Evolutionary conservation across 2,329 filamentous ascomycete species (phyloP).

Genomic region (Biscogniauxia marginata): DNA sequence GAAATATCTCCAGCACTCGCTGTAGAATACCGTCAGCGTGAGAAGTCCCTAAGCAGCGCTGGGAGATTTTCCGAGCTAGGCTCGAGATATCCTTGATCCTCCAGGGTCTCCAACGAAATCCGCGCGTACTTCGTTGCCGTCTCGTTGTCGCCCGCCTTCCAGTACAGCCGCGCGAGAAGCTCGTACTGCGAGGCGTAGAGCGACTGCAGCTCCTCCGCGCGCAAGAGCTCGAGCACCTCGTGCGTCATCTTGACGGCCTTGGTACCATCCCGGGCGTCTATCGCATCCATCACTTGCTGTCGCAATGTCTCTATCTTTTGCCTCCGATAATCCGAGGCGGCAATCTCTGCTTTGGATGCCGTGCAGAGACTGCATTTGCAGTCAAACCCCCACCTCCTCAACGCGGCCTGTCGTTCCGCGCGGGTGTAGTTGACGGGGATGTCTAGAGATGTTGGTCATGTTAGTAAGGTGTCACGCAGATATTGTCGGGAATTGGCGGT

Average conservation of each 20-base stretch:
- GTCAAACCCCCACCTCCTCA: slow-evolving; percentile 34
- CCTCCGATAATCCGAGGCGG: slow-evolving; percentile 33
- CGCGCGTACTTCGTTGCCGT: slow-evolving; percentile 30
- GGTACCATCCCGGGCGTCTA: slow-evolving; percentile 26
- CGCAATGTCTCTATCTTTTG: slow-evolving; percentile 27
- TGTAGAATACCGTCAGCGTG: neutral
- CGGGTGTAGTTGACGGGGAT: slow-evolving; percentile 30
- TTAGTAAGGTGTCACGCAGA: neutral
- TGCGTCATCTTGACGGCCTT: slow-evolving; percentile 29
- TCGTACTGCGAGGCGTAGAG: slow-evolving; percentile 35
- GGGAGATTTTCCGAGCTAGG: slow-evolving; percentile 15
- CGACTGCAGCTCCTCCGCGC: slow-evolving; percentile 30
- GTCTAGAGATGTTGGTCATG: slow-evolving; percentile 20
- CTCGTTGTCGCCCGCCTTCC: slow-evolving; percentile 27
- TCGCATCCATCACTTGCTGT: slow-evolving; percentile 25
- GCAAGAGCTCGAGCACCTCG: slow-evolving; percentile 29
- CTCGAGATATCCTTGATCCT: slow-evolving; percentile 31
- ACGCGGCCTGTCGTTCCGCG: slow-evolving; percentile 24
- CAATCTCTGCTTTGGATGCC: slow-evolving; percentile 22
- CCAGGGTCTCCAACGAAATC: slow-evolving; percentile 30
- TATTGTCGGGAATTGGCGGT: neutral
- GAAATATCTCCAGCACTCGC: neutral
- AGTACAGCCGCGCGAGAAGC: slow-evolving; percentile 35
- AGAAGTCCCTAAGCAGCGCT: slow-evolving; percentile 22
- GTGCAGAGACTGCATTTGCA: slow-evolving; percentile 35